phyloP scores from a whole-genome alignment of 2,329 filamentous ascomycete genomes.

The Beauveria varroae region DNA sequence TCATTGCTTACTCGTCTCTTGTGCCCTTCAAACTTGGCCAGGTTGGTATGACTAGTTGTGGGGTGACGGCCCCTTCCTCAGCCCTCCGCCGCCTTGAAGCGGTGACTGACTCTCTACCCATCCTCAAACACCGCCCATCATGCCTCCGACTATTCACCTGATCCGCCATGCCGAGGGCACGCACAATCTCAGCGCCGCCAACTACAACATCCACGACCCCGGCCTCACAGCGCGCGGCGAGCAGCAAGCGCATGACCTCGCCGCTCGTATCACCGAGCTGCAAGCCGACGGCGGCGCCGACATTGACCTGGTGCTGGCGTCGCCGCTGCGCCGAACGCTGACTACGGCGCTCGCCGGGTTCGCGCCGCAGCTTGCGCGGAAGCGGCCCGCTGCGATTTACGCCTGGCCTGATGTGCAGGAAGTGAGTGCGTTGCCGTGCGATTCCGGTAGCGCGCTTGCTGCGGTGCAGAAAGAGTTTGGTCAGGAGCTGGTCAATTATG shows the following conservation, averaged over 20 bases:
- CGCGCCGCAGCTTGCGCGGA: conserved; percentile 34
- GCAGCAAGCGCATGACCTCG: conserved; percentile 57
- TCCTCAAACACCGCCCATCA: conserved; percentile 13
- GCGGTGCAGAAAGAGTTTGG: conserved; percentile 51
- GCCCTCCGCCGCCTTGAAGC: too few species aligned
- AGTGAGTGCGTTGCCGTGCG: conserved; percentile 61
- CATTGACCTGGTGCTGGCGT: conserved; percentile 62
- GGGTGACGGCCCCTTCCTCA: background rate
- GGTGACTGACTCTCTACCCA: too few species aligned
- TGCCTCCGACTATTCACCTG: conserved; percentile 46
- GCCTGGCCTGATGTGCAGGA: conserved; percentile 68
- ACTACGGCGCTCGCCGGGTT: conserved; percentile 65
- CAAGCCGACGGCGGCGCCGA: conserved; percentile 36
- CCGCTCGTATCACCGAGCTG: conserved; percentile 59
- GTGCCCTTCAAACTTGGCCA: background rate
- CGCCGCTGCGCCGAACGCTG: conserved; percentile 66
- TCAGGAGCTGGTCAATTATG: conserved; percentile 48
- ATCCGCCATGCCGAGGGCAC: conserved; percentile 63
- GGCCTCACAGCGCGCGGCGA: conserved; percentile 61
- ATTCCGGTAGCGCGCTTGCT: conserved; percentile 52
- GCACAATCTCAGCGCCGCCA: conserved; percentile 67
- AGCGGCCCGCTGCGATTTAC: conserved; percentile 35
- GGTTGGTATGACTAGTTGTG: background rate
- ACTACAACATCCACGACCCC: conserved; percentile 62
- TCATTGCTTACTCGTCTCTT: too few species aligned